Evolutionary conservation across 73 alveolate species (phyloP).

Genomic region (Tetrahymena thermophila): DNA sequence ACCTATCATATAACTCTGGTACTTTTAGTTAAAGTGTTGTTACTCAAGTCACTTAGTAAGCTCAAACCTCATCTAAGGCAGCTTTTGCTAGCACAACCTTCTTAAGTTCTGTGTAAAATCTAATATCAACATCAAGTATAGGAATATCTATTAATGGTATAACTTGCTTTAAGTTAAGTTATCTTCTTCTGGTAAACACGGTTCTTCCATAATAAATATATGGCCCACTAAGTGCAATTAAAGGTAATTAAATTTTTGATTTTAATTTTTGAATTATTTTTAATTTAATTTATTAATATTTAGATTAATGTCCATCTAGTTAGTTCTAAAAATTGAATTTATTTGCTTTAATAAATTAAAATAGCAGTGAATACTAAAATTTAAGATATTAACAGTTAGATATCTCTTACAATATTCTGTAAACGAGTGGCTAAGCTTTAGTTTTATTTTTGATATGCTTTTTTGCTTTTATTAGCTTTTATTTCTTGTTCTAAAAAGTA

Average conservation of each 20-base stretch:
- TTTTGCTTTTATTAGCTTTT: background rate
- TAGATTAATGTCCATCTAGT: background rate
- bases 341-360: background rate
- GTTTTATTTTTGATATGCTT: background rate
- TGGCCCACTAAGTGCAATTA: background rate
- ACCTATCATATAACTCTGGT: background rate
- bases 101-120: background rate
- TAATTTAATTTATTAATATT: too few species aligned
- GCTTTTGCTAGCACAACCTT: background rate
- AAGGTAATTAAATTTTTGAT: background rate
- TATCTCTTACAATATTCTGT: background rate
- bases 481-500: too few species aligned
- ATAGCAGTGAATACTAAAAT: background rate
- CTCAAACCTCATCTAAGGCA: background rate
- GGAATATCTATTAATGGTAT: background rate
- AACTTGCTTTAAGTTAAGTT: background rate
- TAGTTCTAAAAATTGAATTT: background rate
- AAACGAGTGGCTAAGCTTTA: background rate
- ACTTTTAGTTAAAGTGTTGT: background rate
- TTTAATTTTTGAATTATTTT: too few species aligned
- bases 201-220: background rate
- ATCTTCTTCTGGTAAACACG: background rate
- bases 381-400: background rate
- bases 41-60: background rate
- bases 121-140: background rate